A percentile compares a stretch with the other conserved stretches of the same genome.
phyloP scores from a whole-genome alignment of 2,329 filamentous ascomycete species.

The Fusarium sp. region DNA sequence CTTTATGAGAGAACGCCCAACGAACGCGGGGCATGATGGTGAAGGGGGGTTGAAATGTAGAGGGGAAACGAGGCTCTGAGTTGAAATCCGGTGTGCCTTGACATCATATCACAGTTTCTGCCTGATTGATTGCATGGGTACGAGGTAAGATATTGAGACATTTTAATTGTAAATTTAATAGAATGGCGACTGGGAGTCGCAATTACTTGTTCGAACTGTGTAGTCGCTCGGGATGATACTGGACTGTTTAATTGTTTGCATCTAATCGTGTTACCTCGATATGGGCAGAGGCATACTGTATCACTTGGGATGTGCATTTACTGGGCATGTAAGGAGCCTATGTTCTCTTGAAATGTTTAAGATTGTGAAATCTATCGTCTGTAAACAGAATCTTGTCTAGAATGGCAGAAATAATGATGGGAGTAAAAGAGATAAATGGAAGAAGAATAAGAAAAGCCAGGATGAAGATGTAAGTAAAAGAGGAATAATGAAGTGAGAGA shows the following conservation, averaged over 20 bases:
- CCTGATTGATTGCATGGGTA: background rate
- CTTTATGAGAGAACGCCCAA: background rate
- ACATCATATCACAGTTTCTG: slow-evolving; percentile 3
- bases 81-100: background rate
- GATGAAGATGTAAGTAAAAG: too few species aligned
- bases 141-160: background rate
- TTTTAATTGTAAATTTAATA: too few species aligned
- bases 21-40: background rate
- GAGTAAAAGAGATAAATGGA: background rate
- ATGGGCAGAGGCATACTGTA: too few species aligned
- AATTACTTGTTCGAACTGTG: too few species aligned
- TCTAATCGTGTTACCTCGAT: too few species aligned
- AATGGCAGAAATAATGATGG: background rate
- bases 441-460: background rate
- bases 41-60: background rate
- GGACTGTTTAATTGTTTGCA: too few species aligned
- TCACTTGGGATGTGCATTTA: too few species aligned
- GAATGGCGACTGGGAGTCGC: too few species aligned
- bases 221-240: too few species aligned
- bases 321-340: too few species aligned
- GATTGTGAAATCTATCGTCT: background rate
- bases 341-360: background rate
- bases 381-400: background rate
- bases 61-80: background rate
- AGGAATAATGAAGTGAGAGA: too few species aligned